Evolutionary conservation across 2,329 filamentous ascomycete genomes (phyloP).

Genomic region (Clarireedia monteithiana): DNA sequence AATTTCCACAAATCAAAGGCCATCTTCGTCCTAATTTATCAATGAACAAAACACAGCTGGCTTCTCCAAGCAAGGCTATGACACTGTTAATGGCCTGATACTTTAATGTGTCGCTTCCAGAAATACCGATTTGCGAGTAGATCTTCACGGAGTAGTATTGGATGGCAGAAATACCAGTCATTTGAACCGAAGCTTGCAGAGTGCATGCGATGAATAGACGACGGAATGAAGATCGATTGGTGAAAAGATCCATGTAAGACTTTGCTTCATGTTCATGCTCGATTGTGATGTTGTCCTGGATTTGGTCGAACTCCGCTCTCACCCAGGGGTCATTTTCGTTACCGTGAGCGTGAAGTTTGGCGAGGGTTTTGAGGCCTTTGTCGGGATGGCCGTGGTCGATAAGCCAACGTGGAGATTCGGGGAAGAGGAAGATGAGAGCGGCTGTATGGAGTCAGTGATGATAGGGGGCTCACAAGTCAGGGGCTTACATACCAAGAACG

Average conservation of each 20-base stretch:
- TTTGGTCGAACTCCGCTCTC: conserved; percentile 54
- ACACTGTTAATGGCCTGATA: conserved; percentile 60
- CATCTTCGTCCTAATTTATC: conserved; percentile 64
- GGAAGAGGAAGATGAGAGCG: conserved; percentile 53
- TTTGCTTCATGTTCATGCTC: conserved; percentile 52
- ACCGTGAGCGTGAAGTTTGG: conserved; percentile 53
- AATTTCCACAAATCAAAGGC: conserved; percentile 64
- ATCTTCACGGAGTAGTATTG: conserved; percentile 55
- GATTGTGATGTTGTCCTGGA: conserved; percentile 50
- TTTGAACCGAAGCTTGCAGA: conserved; percentile 55
- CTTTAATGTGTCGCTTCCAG: conserved; percentile 46
- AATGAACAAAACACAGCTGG: conserved; percentile 53
- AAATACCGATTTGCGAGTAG: conserved; percentile 52
- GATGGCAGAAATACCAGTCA: conserved; percentile 58
- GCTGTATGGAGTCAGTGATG: not conserved
- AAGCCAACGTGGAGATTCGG: conserved; percentile 58
- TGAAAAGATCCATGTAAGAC: conserved; percentile 55
- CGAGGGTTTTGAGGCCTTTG: conserved; percentile 49
- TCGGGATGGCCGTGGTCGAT: conserved; percentile 51
- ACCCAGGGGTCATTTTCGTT: conserved; percentile 53
- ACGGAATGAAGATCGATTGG: conserved; percentile 51
- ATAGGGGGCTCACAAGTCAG: conserved; percentile 32
- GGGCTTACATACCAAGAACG: conserved; percentile 29
- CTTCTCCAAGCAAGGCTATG: conserved; percentile 52
- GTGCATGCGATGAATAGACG: conserved; percentile 53